These are phyloP conservation scores for Candida dubliniensis DNA, from an alignment of 1,139 yeast species.

Conservation along the genomic window DNA sequence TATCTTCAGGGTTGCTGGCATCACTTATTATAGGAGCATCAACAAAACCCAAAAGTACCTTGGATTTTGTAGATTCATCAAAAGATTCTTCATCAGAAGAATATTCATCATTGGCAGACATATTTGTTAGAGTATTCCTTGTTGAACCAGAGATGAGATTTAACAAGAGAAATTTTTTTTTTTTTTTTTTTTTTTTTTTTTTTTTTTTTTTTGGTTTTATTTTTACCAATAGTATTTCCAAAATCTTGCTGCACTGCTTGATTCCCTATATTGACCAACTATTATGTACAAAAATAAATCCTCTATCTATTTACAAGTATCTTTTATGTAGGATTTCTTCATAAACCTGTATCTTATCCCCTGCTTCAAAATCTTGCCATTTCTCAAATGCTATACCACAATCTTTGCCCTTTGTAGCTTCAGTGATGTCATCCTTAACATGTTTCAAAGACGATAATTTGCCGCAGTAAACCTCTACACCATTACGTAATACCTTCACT, in stretches of 20 bases:
- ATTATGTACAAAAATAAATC: neutral
- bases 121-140: conserved; percentile 6
- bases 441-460: conserved; percentile 73
- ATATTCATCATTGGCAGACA: conserved; percentile 39
- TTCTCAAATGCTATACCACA: conserved; percentile 80
- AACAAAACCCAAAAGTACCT: conserved; percentile 60
- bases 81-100: conserved; percentile 43
- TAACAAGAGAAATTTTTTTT: conserved; percentile 11
- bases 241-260: neutral
- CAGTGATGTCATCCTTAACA: conserved; percentile 75
- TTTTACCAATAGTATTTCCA: neutral
- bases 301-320: conserved; percentile 46
- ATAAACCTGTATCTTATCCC: conserved; percentile 73
- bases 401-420: conserved; percentile 81
- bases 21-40: conserved; percentile 43
- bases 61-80: conserved; percentile 23
- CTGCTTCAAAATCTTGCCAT: conserved; percentile 72
- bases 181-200: conserved; percentile 2
- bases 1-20: conserved; percentile 15
- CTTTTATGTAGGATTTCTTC: conserved; percentile 72
- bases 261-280: conserved; percentile 4
- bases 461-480: conserved; percentile 63
- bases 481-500: conserved; percentile 64
- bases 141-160: conserved; percentile 7
- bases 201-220: conserved; percentile 1